Conservation (phyloP, 208 protist species). For the Wallacemonas sp. region DNA sequence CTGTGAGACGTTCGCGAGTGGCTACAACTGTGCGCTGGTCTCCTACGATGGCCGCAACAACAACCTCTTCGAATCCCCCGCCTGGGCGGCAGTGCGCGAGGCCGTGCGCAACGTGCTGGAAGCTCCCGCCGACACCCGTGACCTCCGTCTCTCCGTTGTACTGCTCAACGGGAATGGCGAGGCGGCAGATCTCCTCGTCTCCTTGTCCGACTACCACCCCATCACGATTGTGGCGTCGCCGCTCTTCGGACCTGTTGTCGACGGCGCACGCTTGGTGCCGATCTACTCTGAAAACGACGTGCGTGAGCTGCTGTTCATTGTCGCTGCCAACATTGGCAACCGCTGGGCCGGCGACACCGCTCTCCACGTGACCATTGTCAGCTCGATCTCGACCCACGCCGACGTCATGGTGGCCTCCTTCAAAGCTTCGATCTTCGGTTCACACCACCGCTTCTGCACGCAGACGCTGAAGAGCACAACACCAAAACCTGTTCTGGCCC, state of each 20-base stretch:
- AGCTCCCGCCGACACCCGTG: neutral
- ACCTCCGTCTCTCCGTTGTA: constrained; percentile 29
- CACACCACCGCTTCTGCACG: constrained; percentile 21
- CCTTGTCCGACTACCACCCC: constrained; percentile 7
- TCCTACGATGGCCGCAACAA: constrained; percentile 25
- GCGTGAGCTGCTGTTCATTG: constrained; percentile 16
- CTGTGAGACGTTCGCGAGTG: constrained; percentile 15
- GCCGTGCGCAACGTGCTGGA: constrained; percentile 21
- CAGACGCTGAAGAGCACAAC: constrained; percentile 11
- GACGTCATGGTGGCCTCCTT: constrained; percentile 40
- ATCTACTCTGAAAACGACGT: constrained; percentile 22
- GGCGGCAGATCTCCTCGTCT: constrained; percentile 32
- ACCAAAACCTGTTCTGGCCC: constrained; percentile 10
- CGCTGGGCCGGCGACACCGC: constrained; percentile 19
- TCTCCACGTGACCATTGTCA: constrained; percentile 33
- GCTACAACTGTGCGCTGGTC: constrained; percentile 30
- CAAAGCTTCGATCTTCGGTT: constrained; percentile 30
- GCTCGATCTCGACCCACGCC: constrained; percentile 16
- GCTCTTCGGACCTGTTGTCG: constrained; percentile 34
- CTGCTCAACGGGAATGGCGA: constrained; percentile 18
- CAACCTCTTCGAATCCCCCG: constrained; percentile 28
- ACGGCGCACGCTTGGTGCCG: constrained; percentile 10
- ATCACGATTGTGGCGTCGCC: constrained; percentile 32
- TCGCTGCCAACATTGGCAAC: constrained; percentile 2
- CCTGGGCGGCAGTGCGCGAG: constrained; percentile 31